Base-by-base conservation (phyloP, 805 yeast species). In the Metschnikowia dekortorum region DNA sequence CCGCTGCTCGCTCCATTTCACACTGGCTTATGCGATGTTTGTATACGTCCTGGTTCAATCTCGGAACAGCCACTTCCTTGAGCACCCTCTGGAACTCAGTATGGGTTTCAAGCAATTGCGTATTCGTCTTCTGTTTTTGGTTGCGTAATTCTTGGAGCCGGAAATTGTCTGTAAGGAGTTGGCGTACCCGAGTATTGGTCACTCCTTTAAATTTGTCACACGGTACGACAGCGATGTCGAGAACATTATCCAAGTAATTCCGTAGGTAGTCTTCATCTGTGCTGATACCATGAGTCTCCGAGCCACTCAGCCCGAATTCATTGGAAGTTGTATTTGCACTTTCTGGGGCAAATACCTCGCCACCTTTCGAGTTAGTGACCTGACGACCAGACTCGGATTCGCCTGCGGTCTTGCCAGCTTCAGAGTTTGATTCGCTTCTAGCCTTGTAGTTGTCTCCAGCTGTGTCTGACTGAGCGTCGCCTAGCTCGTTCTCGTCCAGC, bases 71-170 rank as follows among this genome's bases (percentile, higher is more conserved):
- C 18, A 57, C 58, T 11, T 54, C 58, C 2, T 61, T 49, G 3
- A 71, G 57, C n/a, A 68, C 61, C 22, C 41, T 46, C 46, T 71
- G 74, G 56, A 71, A 73, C 22, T 61, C 61, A 18, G 57, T 49
- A 11, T 67, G 51, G 0, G 69, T 51, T 32, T 52, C 45, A 13
- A 57, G 48, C 6, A 69, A 52, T 32, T 68, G 57, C 22, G 48
- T 28, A 50, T 71, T 72, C 31, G 55, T 60, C n/a, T 35, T 41
- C 9, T 30, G 46, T 26, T 65, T 65, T 26, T 47, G 48, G 16
- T 49, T 50, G 37, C 60, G 57, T 6, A 71, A 46, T 7, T 39
- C 36, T 18, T 54, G 49, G 8, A 73, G 61, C 44, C 61, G 59
- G 38, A 55, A 53, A 44, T 63, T 69, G 45, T 73, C 75, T 4